These are phyloP conservation scores for Pelargonium fulgidum DNA, from an alignment of 441 rosid genomes.

Conservation along the genomic window DNA sequence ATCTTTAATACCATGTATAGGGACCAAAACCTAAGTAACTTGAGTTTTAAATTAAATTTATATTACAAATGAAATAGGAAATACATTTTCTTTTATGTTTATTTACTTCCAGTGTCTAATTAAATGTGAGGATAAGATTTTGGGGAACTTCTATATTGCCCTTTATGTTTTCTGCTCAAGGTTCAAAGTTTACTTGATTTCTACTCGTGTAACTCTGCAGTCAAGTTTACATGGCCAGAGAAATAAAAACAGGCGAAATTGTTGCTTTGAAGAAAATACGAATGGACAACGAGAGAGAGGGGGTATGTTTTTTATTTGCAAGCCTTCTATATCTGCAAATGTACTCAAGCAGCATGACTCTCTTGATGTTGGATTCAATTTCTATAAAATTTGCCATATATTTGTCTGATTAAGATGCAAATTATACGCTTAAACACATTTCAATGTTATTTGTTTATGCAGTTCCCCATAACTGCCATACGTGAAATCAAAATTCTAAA, in stretches of 20 bases:
- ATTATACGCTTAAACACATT: neutral
- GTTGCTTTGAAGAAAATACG: constrained; percentile 76
- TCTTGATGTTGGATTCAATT: too few relatives aligned
- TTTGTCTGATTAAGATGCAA: too few relatives aligned
- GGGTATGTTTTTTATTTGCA: constrained; percentile 34
- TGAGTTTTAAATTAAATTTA: too few relatives aligned
- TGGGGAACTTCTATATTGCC: too few relatives aligned
- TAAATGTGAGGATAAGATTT: too few relatives aligned
- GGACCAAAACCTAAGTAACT: too few relatives aligned
- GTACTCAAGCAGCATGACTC: too few relatives aligned
- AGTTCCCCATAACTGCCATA: constrained; percentile 92
- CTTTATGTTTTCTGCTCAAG: neutral
- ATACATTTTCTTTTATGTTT: too few relatives aligned
- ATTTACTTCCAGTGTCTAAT: too few relatives aligned
- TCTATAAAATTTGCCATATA: too few relatives aligned
- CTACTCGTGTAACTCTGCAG: constrained; percentile 32
- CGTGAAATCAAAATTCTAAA: constrained; percentile 88
- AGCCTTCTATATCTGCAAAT: neutral
- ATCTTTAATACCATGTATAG: too few relatives aligned
- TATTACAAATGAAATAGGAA: too few relatives aligned
- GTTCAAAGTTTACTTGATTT: neutral
- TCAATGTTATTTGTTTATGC: constrained; percentile 18
- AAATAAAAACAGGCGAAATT: constrained; percentile 54
- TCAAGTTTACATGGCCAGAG: constrained; percentile 87
- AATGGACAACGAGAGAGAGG: constrained; percentile 77